phyloP scores from a whole-genome alignment of 2,329 filamentous ascomycete species.

The Fusarium humuli region DNA sequence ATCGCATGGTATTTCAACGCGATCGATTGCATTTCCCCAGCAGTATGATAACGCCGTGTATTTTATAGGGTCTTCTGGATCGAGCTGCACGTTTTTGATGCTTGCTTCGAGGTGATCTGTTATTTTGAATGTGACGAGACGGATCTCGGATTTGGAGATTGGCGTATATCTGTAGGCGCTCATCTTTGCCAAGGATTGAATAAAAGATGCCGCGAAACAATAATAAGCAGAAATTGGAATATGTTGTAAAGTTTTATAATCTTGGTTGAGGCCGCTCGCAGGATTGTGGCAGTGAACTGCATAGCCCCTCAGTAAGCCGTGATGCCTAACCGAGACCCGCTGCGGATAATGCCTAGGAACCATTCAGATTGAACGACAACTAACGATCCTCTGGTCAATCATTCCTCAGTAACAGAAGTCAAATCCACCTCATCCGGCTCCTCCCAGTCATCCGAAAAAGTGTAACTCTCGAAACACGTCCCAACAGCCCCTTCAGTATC shows the following conservation, averaged over 20 bases:
- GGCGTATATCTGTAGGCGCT: slow-evolving; percentile 21
- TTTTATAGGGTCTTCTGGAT: slow-evolving; percentile 18
- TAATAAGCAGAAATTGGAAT: no score
- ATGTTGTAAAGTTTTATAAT: not conserved
- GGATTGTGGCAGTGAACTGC: slow-evolving; percentile 13
- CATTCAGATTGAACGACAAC: no score
- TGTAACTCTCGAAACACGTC: not conserved
- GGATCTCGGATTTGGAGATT: slow-evolving; percentile 21
- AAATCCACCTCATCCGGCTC: not conserved
- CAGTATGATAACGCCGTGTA: slow-evolving; percentile 36
- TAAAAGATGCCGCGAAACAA: no score
- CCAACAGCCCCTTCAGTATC: not conserved
- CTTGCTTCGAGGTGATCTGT: slow-evolving; percentile 9
- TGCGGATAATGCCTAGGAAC: no score
- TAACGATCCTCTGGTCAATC: no score
- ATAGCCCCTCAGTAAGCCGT: slow-evolving; percentile 1
- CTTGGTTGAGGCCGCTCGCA: not conserved
- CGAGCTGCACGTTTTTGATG: slow-evolving; percentile 24
- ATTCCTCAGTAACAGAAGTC: no score
- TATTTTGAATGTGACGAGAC: slow-evolving; percentile 6
- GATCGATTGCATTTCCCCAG: slow-evolving; percentile 17
- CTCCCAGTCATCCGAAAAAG: slow-evolving; percentile 4
- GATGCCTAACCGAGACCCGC: not conserved
- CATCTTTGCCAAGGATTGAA: not conserved
- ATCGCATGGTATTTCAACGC: slow-evolving; percentile 18